These are phyloP conservation scores for Macrocystidia cucumis DNA, from an alignment of 1,284 basidiomycete species.

Conservation along the genomic window DNA sequence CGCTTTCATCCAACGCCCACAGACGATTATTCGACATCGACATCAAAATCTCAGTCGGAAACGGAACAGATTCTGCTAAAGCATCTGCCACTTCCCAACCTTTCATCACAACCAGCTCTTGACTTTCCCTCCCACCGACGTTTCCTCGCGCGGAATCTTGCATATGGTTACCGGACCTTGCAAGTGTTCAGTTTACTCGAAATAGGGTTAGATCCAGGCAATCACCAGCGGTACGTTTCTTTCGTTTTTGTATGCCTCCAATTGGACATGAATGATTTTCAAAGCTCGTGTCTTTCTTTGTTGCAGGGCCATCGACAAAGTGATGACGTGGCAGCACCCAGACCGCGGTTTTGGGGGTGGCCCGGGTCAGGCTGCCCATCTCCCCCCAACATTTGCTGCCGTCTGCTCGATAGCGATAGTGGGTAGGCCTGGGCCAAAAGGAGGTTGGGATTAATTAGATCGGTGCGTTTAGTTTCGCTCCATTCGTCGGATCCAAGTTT, in stretches of 20 bases:
- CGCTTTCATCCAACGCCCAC: conserved; percentile 31
- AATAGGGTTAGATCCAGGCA: conserved; percentile 67
- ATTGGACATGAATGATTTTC: too few relatives aligned
- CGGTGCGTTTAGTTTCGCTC: conserved; percentile 51
- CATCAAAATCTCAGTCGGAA: conserved; percentile 55
- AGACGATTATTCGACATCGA: conserved; percentile 57
- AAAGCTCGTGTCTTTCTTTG: not conserved
- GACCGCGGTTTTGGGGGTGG: conserved; percentile 91
- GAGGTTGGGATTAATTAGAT: conserved; percentile 81
- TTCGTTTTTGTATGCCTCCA: conserved; percentile 1
- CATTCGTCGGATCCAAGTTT: too few relatives aligned
- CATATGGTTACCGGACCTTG: conserved; percentile 80
- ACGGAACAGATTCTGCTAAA: conserved; percentile 59
- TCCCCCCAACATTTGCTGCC: conserved; percentile 88
- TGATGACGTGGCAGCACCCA: conserved; percentile 73
- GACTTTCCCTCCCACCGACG: conserved; percentile 59
- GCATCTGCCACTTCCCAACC: conserved; percentile 30
- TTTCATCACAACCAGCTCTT: conserved; percentile 25
- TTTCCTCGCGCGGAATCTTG: conserved; percentile 59
- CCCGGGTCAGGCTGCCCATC: conserved; percentile 81
- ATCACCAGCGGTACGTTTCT: conserved; percentile 59
- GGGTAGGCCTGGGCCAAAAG: conserved; percentile 64
- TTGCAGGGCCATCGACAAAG: conserved; percentile 65
- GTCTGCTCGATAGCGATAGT: conserved; percentile 81
- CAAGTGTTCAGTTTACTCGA: conserved; percentile 77